A percentile compares a stretch with the other conserved stretches of the same genome.
Evolutionary conservation across 352 stramenopile species (phyloP).

Genomic region (Pelagophyceae sp.): DNA sequence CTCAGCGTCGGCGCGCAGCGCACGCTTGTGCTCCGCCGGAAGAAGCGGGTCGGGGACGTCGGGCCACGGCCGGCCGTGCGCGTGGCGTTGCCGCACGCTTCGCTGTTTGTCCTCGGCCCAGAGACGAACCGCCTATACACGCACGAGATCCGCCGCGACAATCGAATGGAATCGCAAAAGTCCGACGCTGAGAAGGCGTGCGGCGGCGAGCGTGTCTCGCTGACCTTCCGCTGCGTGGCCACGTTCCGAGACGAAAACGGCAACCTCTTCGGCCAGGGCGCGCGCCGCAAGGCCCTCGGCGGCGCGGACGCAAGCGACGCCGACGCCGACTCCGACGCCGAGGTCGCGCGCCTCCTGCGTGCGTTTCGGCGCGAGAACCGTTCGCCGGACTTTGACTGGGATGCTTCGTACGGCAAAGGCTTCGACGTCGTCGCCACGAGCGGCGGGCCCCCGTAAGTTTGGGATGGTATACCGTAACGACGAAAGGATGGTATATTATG

Average conservation of each 20-base stretch:
- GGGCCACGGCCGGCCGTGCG: neutral
- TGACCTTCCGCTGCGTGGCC: conserved; percentile 12
- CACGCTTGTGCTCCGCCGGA: neutral
- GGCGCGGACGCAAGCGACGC: neutral
- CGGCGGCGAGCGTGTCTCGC: conserved; percentile 15
- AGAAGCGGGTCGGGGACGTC: neutral
- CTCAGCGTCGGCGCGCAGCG: neutral
- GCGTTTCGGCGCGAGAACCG: conserved; percentile 21
- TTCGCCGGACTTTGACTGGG: conserved; percentile 16
- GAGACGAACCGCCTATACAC: neutral
- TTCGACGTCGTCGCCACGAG: conserved; percentile 6
- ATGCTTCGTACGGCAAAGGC: conserved; percentile 9
- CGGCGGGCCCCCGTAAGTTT: too few species aligned
- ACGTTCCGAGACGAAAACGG: conserved; percentile 11
- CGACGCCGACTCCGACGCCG: neutral
- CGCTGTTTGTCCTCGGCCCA: conserved; percentile 20
- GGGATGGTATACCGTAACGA: too few species aligned
- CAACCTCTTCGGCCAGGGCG: conserved; percentile 20
- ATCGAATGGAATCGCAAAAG: neutral
- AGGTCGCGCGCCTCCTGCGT: conserved; percentile 1
- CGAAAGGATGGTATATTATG: too few species aligned
- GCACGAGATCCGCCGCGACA: conserved; percentile 12
- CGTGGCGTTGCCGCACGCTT: conserved; percentile 17
- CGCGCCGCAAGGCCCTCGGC: neutral
- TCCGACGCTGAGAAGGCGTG: neutral